Base-by-base conservation (phyloP, 148 eudicot species). In the Chenopodium suecicum region DNA sequence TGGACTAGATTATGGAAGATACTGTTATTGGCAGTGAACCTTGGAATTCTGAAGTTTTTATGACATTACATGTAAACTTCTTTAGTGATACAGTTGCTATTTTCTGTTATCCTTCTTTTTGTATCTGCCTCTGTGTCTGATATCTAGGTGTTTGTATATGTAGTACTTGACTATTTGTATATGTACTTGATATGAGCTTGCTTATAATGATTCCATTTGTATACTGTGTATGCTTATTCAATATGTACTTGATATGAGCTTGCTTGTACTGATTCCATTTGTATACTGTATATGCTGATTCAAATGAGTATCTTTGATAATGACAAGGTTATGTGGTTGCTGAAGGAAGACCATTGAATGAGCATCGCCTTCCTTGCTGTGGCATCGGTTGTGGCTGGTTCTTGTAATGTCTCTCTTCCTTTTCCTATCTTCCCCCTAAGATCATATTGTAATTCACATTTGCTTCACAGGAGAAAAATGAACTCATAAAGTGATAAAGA, bases 331-430 rank as follows among this genome's bases (percentile, higher is more conserved):
- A 89, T 90, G 91, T 84, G 29, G 88, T 93, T 62, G 94, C 91
- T 82, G 98, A 91, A 84, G 97, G 98, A 85, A 90, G 84, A 83
- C 94, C 95, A 52, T 83, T 92, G 78, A 84, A 88, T 74, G 89
- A 80, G 80, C 83, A 79, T 74, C 94, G 91, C 78, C 97, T 93
- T 85, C 93, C 92, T 83, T 94, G 98, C 82, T 94, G 97, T 78
- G 95, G 98, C 56, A 74, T 88, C 76, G 98, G 98, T n/a, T 48
- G 82, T 71, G 97, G 97, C 87, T 94, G 98, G 98, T 90, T 89
- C 89, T 77, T 94, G 97, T 94, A 89, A 90, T 91, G 82, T 66
- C 50, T 48, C 80, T 69, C 41, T 76, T 66, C 37, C 79, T 74
- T n/a, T 79, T 52, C 50, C 32, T 32, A 25, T 19, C 56, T 27